Percentiles rank a stretch among this genome's conserved stretches.
Conservation (phyloP, 495 filamentous ascomycete genomes). For the Cercophora samala region DNA sequence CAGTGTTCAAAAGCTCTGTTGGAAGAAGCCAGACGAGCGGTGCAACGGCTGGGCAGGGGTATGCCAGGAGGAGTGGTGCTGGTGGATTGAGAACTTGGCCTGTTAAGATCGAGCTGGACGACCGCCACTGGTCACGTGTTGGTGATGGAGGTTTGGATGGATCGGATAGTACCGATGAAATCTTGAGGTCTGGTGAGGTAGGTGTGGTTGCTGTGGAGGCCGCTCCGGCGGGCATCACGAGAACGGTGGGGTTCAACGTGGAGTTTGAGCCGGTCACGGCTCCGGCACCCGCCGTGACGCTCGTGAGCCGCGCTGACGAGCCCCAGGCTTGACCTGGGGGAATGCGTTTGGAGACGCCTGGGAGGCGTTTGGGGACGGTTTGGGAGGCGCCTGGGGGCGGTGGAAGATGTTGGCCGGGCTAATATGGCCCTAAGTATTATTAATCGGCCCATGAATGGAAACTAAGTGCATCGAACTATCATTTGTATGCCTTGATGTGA, state of each 20-base stretch:
- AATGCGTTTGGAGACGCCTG: no score
- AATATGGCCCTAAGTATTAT: no score
- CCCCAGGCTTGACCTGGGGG: background rate
- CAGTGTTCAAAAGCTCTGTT: conserved; percentile 3
- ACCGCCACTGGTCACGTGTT: conserved; percentile 10
- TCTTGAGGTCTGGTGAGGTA: background rate
- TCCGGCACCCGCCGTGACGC: background rate
- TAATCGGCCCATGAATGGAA: no score
- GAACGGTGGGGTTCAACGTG: conserved; percentile 19
- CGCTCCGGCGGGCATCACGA: conserved; percentile 10
- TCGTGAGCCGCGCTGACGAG: background rate
- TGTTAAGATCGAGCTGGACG: background rate
- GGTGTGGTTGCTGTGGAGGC: conserved; percentile 8
- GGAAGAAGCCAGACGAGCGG: background rate
- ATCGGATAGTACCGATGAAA: background rate
- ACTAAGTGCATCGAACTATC: no score
- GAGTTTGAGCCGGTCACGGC: conserved; percentile 12
- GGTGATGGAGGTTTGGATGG: background rate
- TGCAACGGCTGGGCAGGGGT: conserved; percentile 5
- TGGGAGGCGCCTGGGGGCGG: no score
- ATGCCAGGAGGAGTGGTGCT: background rate
- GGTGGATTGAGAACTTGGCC: background rate
- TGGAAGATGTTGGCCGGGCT: no score
- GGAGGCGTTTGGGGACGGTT: no score
- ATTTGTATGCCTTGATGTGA: no score